A percentile compares a stretch with the other conserved stretches of the same genome.
Conservation (phyloP, 2,329 filamentous ascomycete species). For the Cephalotrichum gorgonifer region DNA sequence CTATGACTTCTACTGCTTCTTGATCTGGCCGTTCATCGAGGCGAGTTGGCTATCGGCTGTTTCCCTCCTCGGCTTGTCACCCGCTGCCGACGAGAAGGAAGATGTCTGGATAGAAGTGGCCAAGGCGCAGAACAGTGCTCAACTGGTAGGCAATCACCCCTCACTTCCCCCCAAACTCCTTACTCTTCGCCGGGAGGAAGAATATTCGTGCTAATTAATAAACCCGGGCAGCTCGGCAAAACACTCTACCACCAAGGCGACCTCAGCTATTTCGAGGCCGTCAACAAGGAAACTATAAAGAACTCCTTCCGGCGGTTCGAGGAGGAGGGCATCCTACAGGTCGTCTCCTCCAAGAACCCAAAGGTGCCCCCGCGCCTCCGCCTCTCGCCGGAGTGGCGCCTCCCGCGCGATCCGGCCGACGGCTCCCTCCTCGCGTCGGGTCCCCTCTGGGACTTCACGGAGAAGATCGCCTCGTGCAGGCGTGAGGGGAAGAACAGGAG, state of each 20-base stretch:
- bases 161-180: background rate
- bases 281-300: conserved; percentile 95
- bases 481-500: conserved; percentile 91
- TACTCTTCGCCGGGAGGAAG: background rate
- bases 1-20: conserved; percentile 96
- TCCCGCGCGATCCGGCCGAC: conserved; percentile 50
- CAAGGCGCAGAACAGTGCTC: conserved; percentile 71
- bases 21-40: conserved; percentile 98
- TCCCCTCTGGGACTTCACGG: conserved; percentile 82
- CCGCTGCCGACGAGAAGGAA: conserved; percentile 48
- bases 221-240: conserved; percentile 67
- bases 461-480: conserved; percentile 71
- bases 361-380: conserved; percentile 53
- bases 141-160: conserved; percentile 47
- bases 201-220: background rate
- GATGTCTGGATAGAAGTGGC: conserved; percentile 66
- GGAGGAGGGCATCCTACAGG: conserved; percentile 78
- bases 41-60: conserved; percentile 86
- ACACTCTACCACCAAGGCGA: conserved; percentile 97
- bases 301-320: conserved; percentile 84
- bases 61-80: conserved; percentile 75
- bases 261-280: conserved; percentile 92
- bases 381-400: conserved; percentile 66
- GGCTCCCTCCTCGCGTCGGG: conserved; percentile 59
- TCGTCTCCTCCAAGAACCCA: conserved; percentile 57